Conservation (phyloP, 1,139 yeast species). For the Saccharomyces pastorianus region DNA sequence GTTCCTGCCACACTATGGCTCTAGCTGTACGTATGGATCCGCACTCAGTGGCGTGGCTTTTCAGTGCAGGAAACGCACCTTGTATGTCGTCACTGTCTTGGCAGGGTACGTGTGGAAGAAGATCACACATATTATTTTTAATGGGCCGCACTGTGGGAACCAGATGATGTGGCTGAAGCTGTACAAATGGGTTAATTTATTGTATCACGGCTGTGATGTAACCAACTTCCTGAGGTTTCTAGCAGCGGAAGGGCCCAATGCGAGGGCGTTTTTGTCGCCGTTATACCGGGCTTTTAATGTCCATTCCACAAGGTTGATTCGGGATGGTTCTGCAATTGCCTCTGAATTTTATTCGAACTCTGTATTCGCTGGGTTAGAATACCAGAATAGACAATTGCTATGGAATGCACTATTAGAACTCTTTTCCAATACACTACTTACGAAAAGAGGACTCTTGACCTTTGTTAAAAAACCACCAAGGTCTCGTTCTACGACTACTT, state of each 20-base stretch:
- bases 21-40: slow-evolving; percentile 23
- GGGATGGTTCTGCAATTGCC: slow-evolving; percentile 1
- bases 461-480: slow-evolving; percentile 1
- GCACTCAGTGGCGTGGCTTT: slow-evolving; percentile 18
- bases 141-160: neutral
- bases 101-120: slow-evolving; percentile 10
- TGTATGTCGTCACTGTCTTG: slow-evolving; percentile 15
- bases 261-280: slow-evolving; percentile 10
- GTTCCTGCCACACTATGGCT: neutral
- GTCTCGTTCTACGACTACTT: neutral
- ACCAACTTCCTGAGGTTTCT: slow-evolving; percentile 12
- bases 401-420: slow-evolving; percentile 28
- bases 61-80: slow-evolving; percentile 9
- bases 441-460: slow-evolving; percentile 10
- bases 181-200: slow-evolving; percentile 6
- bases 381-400: slow-evolving; percentile 26
- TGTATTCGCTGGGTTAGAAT: slow-evolving; percentile 19
- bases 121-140: slow-evolving; percentile 9
- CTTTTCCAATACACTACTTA: slow-evolving; percentile 17
- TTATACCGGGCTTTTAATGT: slow-evolving; percentile 14
- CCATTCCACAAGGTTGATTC: slow-evolving; percentile 2
- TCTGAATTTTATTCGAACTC: slow-evolving; percentile 17
- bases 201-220: slow-evolving; percentile 15
- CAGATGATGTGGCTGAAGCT: slow-evolving; percentile 1
- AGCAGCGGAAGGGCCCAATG: slow-evolving; percentile 3